Evolutionary conservation across 306 rosid species (phyloP).

Genomic region (Quercus gilva): DNA sequence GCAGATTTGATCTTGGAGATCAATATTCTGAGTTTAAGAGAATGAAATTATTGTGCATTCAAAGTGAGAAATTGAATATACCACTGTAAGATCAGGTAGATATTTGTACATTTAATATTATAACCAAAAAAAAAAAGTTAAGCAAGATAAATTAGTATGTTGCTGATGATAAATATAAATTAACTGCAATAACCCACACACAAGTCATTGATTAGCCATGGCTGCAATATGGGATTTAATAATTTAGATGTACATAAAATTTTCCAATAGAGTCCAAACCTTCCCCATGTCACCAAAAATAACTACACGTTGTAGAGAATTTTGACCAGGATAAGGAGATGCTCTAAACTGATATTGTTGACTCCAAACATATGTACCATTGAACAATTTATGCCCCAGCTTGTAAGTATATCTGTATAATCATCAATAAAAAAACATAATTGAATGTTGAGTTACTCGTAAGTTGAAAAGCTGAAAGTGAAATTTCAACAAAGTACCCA

Average conservation of each 20-base stretch:
- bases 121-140: neutral
- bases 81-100: neutral
- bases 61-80: neutral
- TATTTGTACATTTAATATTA: neutral
- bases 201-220: neutral
- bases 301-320: slow-evolving; percentile 76
- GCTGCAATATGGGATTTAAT: neutral
- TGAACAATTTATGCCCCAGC: slow-evolving; percentile 64
- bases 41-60: no score
- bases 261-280: slow-evolving; percentile 42
- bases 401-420: slow-evolving; percentile 66
- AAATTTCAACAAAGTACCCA: neutral
- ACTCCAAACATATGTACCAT: slow-evolving; percentile 73
- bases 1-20: neutral
- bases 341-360: slow-evolving; percentile 68
- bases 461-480: neutral
- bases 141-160: neutral
- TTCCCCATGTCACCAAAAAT: slow-evolving; percentile 98
- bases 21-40: neutral
- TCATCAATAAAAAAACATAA: neutral
- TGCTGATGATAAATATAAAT: neutral
- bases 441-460: neutral
- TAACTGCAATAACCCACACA: neutral
- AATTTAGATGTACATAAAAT: neutral
- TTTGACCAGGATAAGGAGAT: slow-evolving; percentile 96